Conservation (phyloP, 768 basidiomycete genomes). For the Peribolospora baueri region DNA sequence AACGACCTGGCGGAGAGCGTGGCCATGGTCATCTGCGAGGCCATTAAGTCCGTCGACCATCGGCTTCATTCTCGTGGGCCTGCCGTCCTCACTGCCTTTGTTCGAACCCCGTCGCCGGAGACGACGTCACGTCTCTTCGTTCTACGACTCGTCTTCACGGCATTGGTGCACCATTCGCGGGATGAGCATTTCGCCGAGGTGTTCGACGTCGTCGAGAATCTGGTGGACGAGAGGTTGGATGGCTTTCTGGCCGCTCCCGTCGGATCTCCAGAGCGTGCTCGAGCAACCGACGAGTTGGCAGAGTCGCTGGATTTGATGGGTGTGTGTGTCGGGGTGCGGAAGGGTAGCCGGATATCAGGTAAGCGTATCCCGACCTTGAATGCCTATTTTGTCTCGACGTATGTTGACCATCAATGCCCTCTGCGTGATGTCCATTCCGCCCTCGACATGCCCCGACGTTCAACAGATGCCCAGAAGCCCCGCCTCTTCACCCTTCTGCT, state of each 20-base stretch:
- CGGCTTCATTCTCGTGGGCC: slow-evolving; percentile 13
- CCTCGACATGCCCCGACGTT: not conserved
- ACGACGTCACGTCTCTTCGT: not conserved
- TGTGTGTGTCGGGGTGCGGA: slow-evolving; percentile 3
- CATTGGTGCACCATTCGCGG: slow-evolving; percentile 6
- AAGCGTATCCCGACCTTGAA: slow-evolving; percentile 2
- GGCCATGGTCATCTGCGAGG: slow-evolving; percentile 5
- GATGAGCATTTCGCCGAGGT: slow-evolving; percentile 7
- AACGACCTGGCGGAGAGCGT: slow-evolving; percentile 10
- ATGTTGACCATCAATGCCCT: not conserved
- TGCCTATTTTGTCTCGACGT: not conserved
- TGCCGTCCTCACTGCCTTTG: slow-evolving; percentile 7
- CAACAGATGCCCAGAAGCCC: too few relatives aligned
- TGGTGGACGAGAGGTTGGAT: slow-evolving; percentile 3
- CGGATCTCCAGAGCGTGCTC: not conserved
- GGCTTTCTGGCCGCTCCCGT: not conserved
- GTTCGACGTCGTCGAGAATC: slow-evolving; percentile 9
- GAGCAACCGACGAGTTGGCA: slow-evolving; percentile 3
- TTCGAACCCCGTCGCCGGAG: slow-evolving; percentile 7
- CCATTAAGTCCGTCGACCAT: slow-evolving; percentile 6
- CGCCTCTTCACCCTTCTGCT: too few relatives aligned
- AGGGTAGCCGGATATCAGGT: slow-evolving; percentile 1
- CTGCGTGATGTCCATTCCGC: not conserved
- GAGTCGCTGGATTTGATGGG: slow-evolving; percentile 2
- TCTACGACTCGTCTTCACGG: slow-evolving; percentile 8